Base-by-base conservation (phyloP, 2,329 filamentous ascomycete genomes). In the Cordyceps cicadae region DNA sequence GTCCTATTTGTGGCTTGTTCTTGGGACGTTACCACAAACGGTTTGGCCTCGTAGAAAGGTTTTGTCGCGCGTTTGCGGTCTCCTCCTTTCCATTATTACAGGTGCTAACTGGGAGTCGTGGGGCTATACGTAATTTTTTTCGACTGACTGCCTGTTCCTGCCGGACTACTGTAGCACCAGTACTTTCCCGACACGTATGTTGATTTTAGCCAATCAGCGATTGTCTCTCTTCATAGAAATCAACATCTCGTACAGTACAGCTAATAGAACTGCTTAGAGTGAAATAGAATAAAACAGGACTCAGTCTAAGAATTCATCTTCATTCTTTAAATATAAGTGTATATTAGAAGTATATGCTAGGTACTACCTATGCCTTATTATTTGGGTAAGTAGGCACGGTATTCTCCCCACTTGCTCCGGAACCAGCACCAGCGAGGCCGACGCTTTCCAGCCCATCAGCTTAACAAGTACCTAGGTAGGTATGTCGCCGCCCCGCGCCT, bases 11-110 rank as follows among this genome's bases (percentile, higher is more conserved):
- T 59, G 56, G 48, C 56, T 59, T 59, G 49, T 59, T 53, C 49
- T 57, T 17, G 48, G 54, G 60, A 52, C 53, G 60, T 62, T 62
- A 49, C 54, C 54, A 58, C 54, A 62, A 8, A 45, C 53, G 60
- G 37, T 61, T 55, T n/a, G 29, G 32, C 32, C 32, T 19, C 32
- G 34, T 29, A 54, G 60, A 62, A 59, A 50, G 60, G 54, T 50
- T 54, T 55, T 49, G 34, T 43, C 8, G 54, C 59, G 60, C 54
- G 54, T 54, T 62, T 61, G 55, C 49, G 52, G 52, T 4, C 24
- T 24, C 53, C 53, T 56, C 59, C 51, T 60, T 60, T 54, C 24
- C 24, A 34, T 12, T 34, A 60, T 14, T 8, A 17, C 50, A 49
- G 24, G 24, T 24, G 4, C 24, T 24, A 24, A 4, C 24, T 24